phyloP scores from a whole-genome alignment of 208 protist species.

The Trypanosoma scelopori region DNA sequence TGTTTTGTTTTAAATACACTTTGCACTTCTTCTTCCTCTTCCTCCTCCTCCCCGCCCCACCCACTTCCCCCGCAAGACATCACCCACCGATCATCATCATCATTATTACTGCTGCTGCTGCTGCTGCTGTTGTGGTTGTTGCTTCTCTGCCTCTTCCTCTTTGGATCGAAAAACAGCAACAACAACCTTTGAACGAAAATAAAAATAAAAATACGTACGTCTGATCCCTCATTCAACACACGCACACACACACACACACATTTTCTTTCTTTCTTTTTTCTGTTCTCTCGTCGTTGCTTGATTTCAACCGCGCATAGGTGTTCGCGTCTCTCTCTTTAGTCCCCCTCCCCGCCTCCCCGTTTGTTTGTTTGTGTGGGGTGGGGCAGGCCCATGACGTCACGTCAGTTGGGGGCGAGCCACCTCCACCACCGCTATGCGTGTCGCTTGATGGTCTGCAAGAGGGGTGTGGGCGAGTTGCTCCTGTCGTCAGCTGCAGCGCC shows the following conservation, averaged over 20 bases:
- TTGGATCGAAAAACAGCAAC: too few species aligned
- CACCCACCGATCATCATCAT: too few species aligned
- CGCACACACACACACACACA: too few species aligned
- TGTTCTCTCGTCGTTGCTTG: not conserved
- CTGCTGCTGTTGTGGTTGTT: too few species aligned
- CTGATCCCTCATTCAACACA: too few species aligned
- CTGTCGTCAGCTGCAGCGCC: not conserved
- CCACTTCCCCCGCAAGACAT: too few species aligned
- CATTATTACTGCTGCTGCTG: too few species aligned
- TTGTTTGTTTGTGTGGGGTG: constrained; percentile 2
- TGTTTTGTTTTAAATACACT: too few species aligned
- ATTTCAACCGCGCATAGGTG: constrained; percentile 8
- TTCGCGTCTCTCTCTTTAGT: not conserved
- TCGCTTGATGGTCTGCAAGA: not conserved
- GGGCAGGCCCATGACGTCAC: constrained; percentile 12
- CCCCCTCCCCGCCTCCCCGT: not conserved
- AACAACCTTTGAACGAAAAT: too few species aligned
- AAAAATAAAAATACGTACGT: too few species aligned
- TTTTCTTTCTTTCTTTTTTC: too few species aligned
- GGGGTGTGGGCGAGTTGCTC: not conserved
- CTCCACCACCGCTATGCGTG: constrained; percentile 1
- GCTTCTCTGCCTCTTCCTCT: too few species aligned
- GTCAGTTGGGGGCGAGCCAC: constrained; percentile 9
- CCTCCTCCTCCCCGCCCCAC: not conserved
- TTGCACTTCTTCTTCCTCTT: constrained; percentile 26